phyloP scores from a whole-genome alignment of 768 basidiomycete species.

The Saitozyma podzolica region DNA sequence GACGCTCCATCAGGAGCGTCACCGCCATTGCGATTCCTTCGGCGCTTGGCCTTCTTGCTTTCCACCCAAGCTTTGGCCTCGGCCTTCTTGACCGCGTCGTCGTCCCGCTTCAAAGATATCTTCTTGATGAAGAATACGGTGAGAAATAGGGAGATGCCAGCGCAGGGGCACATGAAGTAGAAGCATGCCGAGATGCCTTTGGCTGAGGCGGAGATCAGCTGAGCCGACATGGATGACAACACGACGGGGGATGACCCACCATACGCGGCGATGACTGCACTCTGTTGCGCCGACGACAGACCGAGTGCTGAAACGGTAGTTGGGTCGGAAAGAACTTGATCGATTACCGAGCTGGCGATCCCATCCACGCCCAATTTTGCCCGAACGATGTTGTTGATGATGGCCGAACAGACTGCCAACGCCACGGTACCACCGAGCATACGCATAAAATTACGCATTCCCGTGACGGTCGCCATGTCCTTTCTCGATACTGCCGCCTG shows the following conservation, averaged over 20 bases:
- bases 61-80: slow-evolving; percentile 52
- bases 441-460: slow-evolving; percentile 59
- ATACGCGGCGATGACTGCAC: slow-evolving; percentile 34
- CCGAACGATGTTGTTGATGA: slow-evolving; percentile 41
- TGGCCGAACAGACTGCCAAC: slow-evolving; percentile 56
- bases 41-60: slow-evolving; percentile 36
- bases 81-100: slow-evolving; percentile 55
- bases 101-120: slow-evolving; percentile 62
- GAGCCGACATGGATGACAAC: not conserved
- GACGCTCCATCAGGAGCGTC: not conserved
- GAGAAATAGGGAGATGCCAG: slow-evolving; percentile 61
- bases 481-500: slow-evolving; percentile 69
- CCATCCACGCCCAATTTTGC: not conserved
- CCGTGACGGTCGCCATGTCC: slow-evolving; percentile 77
- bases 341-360: slow-evolving; percentile 12
- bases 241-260: slow-evolving; percentile 22
- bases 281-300: slow-evolving; percentile 18
- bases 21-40: slow-evolving; percentile 6
- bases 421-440: slow-evolving; percentile 69
- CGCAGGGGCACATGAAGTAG: slow-evolving; percentile 62
- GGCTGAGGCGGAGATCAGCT: slow-evolving; percentile 53
- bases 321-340: slow-evolving; percentile 38
- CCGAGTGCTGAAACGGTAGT: slow-evolving; percentile 23
- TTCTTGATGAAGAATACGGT: slow-evolving; percentile 65
- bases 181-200: slow-evolving; percentile 64